Evolutionary conservation across 805 yeast genomes (phyloP).

Genomic region (Suhomyces prunicola): DNA sequence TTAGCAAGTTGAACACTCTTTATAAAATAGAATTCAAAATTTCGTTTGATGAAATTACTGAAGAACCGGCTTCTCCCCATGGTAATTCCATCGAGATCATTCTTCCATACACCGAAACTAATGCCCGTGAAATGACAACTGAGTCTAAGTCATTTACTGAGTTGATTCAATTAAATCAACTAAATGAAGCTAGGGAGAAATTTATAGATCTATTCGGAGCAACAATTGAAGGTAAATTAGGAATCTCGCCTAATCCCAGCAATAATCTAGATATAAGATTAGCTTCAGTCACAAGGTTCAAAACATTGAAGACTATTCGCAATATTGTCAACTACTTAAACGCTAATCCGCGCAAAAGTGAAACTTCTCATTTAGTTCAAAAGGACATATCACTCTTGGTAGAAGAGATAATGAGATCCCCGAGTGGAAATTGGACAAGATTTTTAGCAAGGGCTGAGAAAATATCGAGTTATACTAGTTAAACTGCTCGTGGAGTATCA

Average conservation of each 20-base stretch:
- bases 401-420: neutral
- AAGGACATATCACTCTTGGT: neutral
- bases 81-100: neutral
- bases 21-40: neutral
- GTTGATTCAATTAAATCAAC: neutral
- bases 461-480: neutral
- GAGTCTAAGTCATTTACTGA: neutral
- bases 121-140: neutral
- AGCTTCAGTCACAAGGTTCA: neutral
- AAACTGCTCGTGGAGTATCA: neutral
- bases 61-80: neutral
- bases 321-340: neutral
- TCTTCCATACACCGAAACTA: neutral
- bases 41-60: neutral
- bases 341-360: neutral
- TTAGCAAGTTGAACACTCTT: neutral
- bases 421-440: neutral
- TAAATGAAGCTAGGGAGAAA: neutral
- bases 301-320: neutral
- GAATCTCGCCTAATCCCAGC: conserved; percentile 3
- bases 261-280: conserved; percentile 2
- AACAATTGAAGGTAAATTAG: conserved; percentile 1
- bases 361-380: neutral
- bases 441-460: neutral
- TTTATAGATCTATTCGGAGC: neutral